A percentile compares a stretch with the other conserved stretches of the same genome.
Evolutionary conservation across 148 eudicot species (phyloP).

Genomic region (Camellia lanceoleosa): DNA sequence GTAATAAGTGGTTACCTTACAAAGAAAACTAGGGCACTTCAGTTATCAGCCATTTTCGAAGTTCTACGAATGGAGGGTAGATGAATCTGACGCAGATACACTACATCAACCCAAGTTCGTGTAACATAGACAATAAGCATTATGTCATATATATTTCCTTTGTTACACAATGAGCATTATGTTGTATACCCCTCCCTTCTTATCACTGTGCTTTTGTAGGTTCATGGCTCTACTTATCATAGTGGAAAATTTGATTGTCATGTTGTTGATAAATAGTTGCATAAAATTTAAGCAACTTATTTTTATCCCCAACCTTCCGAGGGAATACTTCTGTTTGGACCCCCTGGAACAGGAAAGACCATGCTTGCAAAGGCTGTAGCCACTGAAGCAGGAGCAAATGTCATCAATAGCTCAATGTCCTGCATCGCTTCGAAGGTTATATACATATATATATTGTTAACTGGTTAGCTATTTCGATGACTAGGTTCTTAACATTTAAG

Average conservation of each 20-base stretch:
- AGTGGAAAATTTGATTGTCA: not conserved
- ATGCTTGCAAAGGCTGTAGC: conserved; percentile 91
- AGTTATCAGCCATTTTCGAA: too few relatives aligned
- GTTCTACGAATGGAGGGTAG: too few relatives aligned
- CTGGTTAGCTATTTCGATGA: conserved; percentile 5
- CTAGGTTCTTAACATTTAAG: not conserved
- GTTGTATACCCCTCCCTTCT: not conserved
- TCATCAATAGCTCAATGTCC: conserved; percentile 82
- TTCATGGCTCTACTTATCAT: not conserved
- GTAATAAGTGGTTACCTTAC: too few relatives aligned
- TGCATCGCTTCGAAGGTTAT: conserved; percentile 75
- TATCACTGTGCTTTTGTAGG: not conserved
- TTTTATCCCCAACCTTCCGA: conserved; percentile 59
- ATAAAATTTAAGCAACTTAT: not conserved
- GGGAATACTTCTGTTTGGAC: conserved; percentile 76
- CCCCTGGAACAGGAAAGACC: conserved; percentile 88
- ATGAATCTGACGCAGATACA: too few relatives aligned
- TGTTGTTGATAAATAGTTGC: not conserved
- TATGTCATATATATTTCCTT: too few relatives aligned
- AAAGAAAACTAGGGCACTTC: too few relatives aligned
- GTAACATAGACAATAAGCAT: too few relatives aligned
- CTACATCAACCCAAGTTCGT: too few relatives aligned
- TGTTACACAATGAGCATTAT: too few relatives aligned
- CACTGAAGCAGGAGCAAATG: conserved; percentile 85
- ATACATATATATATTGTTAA: not conserved